A percentile compares a stretch with the other conserved stretches of the same genome.
These are phyloP conservation scores for Fibroporia radiculosa DNA, from an alignment of 768 basidiomycete genomes.

Conservation along the genomic window DNA sequence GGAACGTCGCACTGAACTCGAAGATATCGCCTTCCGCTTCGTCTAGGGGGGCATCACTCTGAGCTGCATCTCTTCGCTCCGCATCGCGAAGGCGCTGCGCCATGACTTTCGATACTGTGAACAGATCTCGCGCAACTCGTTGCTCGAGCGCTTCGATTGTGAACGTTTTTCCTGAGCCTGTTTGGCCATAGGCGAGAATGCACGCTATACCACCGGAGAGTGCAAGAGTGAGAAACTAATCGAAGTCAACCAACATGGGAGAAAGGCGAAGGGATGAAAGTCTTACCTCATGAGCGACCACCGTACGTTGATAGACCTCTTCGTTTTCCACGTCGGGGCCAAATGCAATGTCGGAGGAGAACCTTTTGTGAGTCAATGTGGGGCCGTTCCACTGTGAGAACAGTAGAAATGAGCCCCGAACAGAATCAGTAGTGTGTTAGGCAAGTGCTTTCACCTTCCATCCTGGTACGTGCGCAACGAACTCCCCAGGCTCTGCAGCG, in stretches of 20 bases:
- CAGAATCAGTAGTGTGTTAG: background rate
- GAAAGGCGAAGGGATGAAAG: background rate
- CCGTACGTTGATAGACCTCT: constrained; percentile 28
- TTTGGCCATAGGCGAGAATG: constrained; percentile 28
- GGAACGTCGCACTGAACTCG: constrained; percentile 26
- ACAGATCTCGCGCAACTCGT: constrained; percentile 27
- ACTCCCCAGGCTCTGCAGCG: constrained; percentile 25
- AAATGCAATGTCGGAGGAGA: constrained; percentile 27
- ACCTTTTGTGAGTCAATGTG: constrained; percentile 26
- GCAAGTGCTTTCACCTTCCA: constrained; percentile 21
- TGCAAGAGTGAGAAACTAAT: constrained; percentile 22
- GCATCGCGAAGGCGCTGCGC: constrained; percentile 16
- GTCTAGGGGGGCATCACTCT: background rate
- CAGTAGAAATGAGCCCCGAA: background rate
- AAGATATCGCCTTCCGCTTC: constrained; percentile 15
- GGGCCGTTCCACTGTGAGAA: constrained; percentile 24
- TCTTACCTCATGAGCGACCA: constrained; percentile 23
- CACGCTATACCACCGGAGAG: constrained; percentile 26
- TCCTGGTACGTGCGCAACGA: constrained; percentile 28
- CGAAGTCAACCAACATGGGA: background rate
- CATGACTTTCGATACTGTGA: constrained; percentile 16
- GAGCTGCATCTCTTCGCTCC: background rate
- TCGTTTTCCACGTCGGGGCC: constrained; percentile 25
- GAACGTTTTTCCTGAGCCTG: constrained; percentile 25
- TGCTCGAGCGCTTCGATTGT: constrained; percentile 29